Evolutionary conservation across 139 green algal species (phyloP).

Genomic region (Closterium sp.): DNA sequence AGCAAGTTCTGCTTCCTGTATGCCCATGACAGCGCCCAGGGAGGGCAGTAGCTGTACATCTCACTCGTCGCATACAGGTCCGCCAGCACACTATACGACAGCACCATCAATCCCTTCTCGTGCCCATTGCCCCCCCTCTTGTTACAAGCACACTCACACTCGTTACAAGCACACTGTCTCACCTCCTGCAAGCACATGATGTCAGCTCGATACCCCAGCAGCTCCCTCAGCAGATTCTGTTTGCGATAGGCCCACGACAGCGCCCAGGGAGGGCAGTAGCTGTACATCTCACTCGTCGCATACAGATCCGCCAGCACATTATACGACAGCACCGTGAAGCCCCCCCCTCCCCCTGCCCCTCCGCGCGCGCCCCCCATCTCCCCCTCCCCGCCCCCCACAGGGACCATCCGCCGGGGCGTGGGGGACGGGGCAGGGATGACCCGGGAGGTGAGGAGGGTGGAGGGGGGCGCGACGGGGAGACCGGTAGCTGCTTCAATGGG

Average conservation of each 20-base stretch:
- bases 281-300: no score
- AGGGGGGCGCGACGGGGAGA: conserved; percentile 21
- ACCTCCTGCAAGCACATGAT: conserved; percentile 94
- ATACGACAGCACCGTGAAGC: conserved; percentile 93
- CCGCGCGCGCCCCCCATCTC: background rate
- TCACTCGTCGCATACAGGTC: conserved; percentile 97
- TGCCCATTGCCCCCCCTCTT: no score
- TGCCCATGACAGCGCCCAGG: conserved; percentile 90
- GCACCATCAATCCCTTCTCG: no score
- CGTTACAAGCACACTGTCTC: background rate
- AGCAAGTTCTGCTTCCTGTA: conserved; percentile 92
- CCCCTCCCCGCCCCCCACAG: conserved; percentile 55
- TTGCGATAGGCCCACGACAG: conserved; percentile 90
- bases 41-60: no score
- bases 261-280: no score
- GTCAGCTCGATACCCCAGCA: conserved; percentile 84
- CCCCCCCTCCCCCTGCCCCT: conserved; percentile 44
- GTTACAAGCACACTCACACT: no score
- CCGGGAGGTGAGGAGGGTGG: conserved; percentile 67
- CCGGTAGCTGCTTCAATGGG: conserved; percentile 39
- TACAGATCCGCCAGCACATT: conserved; percentile 98
- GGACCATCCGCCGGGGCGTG: conserved; percentile 71
- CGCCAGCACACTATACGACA: conserved; percentile 63
- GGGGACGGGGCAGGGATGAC: conserved; percentile 74
- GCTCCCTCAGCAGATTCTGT: conserved; percentile 89